phyloP scores from a whole-genome alignment of 139 green algal genomes.

The Pseudopediastrum boryanum region DNA sequence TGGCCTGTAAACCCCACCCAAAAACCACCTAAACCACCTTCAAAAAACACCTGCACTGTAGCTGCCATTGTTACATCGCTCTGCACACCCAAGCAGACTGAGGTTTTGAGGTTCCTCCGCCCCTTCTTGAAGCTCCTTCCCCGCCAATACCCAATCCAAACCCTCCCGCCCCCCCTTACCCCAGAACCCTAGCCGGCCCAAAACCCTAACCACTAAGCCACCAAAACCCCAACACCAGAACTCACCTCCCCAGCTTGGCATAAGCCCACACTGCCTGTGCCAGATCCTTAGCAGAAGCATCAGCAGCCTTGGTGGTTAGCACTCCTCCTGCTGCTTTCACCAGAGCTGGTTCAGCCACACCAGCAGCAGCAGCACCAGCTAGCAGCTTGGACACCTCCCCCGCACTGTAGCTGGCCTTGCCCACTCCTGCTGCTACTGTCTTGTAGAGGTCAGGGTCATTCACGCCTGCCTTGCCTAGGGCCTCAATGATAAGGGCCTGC shows the following conservation, averaged over 20 bases:
- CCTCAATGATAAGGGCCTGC: slow-evolving; percentile 54
- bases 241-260: slow-evolving; percentile 45
- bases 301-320: slow-evolving; percentile 41
- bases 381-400: slow-evolving; percentile 53
- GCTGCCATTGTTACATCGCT: too few species aligned
- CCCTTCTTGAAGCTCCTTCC: too few species aligned
- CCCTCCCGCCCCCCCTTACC: too few species aligned
- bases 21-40: too few species aligned
- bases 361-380: slow-evolving; percentile 53
- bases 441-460: slow-evolving; percentile 44
- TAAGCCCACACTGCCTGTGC: slow-evolving; percentile 57
- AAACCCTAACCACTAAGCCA: too few species aligned
- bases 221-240: too few species aligned
- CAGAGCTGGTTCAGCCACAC: slow-evolving; percentile 34
- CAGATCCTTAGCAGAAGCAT: slow-evolving; percentile 32
- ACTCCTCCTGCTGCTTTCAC: slow-evolving; percentile 40
- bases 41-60: too few species aligned
- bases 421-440: background rate
- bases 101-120: too few species aligned
- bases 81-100: too few species aligned
- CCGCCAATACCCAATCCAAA: too few species aligned
- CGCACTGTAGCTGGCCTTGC: slow-evolving; percentile 28
- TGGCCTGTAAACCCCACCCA: too few species aligned
- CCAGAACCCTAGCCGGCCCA: too few species aligned
- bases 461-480: slow-evolving; percentile 45